These are phyloP conservation scores for Trichophyton mentagrophytes DNA, from an alignment of 2,329 filamentous ascomycete genomes.

Conservation along the genomic window DNA sequence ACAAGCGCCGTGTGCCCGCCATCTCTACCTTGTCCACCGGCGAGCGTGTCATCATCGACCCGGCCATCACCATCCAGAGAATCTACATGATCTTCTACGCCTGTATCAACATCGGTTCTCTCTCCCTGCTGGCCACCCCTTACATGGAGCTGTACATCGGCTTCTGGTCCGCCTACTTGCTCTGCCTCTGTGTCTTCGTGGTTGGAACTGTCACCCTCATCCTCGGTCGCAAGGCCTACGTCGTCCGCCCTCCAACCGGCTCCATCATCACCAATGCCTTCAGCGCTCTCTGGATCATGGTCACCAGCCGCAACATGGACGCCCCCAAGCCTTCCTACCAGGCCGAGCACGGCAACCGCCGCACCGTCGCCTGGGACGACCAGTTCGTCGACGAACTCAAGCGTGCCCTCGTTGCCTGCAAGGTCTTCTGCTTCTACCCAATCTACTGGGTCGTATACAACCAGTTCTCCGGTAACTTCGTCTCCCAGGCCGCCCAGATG, in stretches of 20 bases:
- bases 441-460: slow-evolving; percentile 57
- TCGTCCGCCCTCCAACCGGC: slow-evolving; percentile 44
- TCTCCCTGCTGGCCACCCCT: slow-evolving; percentile 54
- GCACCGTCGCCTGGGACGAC: slow-evolving; percentile 50
- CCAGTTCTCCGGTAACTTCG: slow-evolving; percentile 55
- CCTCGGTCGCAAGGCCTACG: slow-evolving; percentile 33
- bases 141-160: slow-evolving; percentile 55
- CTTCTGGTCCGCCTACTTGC: slow-evolving; percentile 53
- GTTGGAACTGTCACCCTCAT: slow-evolving; percentile 46
- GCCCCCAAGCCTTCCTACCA: slow-evolving; percentile 56
- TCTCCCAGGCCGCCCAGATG: slow-evolving; percentile 52
- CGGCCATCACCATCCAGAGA: slow-evolving; percentile 51
- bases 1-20: slow-evolving; percentile 44
- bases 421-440: slow-evolving; percentile 59
- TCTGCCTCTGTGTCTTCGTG: slow-evolving; percentile 52
- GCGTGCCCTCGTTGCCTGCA: slow-evolving; percentile 52
- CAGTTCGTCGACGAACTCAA: slow-evolving; percentile 61
- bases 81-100: slow-evolving; percentile 66
- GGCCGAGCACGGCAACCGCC: slow-evolving; percentile 35
- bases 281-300: slow-evolving; percentile 45
- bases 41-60: slow-evolving; percentile 52
- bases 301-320: slow-evolving; percentile 42
- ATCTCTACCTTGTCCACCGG: slow-evolving; percentile 33
- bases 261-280: slow-evolving; percentile 55
- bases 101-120: slow-evolving; percentile 60